Base-by-base conservation (phyloP, 176 grass and related monocot genomes). In the Carex scoparia region DNA sequence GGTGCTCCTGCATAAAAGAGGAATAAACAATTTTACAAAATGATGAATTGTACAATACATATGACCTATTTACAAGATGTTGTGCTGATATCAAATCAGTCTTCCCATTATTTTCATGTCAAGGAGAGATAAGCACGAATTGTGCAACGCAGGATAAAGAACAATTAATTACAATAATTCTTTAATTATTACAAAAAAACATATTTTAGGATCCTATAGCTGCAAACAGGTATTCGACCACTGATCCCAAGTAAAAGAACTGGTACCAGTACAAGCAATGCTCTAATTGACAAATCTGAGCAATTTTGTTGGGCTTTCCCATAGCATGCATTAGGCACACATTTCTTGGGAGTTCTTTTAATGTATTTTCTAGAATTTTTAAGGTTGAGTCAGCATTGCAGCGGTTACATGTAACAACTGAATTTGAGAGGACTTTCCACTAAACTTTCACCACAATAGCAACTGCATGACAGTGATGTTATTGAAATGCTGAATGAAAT, bases 1-100 rank as follows among this genome's bases (percentile, higher is more conserved):
- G 89, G 16, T 87, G 81, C 46, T 87, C 89, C 89, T 90, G 86
- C 76, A 85, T 75, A 48, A 75, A 81, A 64, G 37, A 19, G 10
- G 33, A 19, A 53, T 15, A 13, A 64, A 19, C 28, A 38, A 61
- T 57, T 61, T 48, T 53, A 84, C 6, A 64, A 57, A 40, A 40
- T 40, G 38, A 40, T 40, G 38, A 40, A 40, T 40, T 40, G 38
- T 40, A 13, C 73, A 57, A 77, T 56, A 53, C 51, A 56, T 57
- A 57, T 30, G n/a, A 57, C 49, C 32, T 16, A 76, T 16, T n/a
- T 33, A 16, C 49, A 33, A 78, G 11, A 78, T 27, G 28, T 51
- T 33, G 19, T 75, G 59, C 42, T 65, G 14, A 38, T 65, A 64
- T 18, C 4, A 64, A 64, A 46, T 65, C 44, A 46, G 16, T 82